A percentile compares a stretch with the other conserved stretches of the same genome.
Conservation (phyloP, 208 protist species). For the Histomonas meleagridis region DNA sequence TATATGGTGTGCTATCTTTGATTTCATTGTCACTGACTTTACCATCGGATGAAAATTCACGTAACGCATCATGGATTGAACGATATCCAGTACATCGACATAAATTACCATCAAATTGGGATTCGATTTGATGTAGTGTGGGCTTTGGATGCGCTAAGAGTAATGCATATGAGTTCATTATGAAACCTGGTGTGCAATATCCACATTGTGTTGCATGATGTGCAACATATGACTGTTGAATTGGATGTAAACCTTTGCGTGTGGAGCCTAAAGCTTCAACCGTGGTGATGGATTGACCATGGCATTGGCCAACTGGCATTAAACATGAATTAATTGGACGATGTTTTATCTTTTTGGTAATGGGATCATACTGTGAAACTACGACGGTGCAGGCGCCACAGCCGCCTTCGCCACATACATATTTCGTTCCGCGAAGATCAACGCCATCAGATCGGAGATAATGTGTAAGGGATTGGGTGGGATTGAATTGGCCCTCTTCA, state of each 20-base stretch:
- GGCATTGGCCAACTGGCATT: constrained; percentile 38
- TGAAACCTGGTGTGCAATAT: constrained; percentile 48
- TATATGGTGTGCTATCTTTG: not conserved
- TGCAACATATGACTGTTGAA: constrained; percentile 46
- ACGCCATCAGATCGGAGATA: not conserved
- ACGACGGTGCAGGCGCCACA: constrained; percentile 31
- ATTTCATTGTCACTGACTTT: not conserved
- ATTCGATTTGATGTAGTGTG: constrained; percentile 47
- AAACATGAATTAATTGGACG: constrained; percentile 46
- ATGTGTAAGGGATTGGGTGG: not conserved
- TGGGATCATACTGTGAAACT: constrained; percentile 35
- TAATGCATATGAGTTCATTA: constrained; percentile 47
- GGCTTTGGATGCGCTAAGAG: constrained; percentile 37
- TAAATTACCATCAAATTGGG: constrained; percentile 45
- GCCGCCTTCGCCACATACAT: not conserved
- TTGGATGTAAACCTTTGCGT: constrained; percentile 36
- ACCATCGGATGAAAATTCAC: not conserved
- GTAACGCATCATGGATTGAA: constrained; percentile 41
- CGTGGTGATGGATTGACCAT: constrained; percentile 46
- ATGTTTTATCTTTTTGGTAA: constrained; percentile 1
- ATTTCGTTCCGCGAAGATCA: not conserved
- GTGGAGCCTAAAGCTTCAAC: constrained; percentile 43
- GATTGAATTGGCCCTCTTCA: not conserved
- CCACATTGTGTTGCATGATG: constrained; percentile 45
- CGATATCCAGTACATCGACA: constrained; percentile 52